Evolutionary conservation across 2,329 filamentous ascomycete genomes (phyloP).

Genomic region (Lachnellula cervina): DNA sequence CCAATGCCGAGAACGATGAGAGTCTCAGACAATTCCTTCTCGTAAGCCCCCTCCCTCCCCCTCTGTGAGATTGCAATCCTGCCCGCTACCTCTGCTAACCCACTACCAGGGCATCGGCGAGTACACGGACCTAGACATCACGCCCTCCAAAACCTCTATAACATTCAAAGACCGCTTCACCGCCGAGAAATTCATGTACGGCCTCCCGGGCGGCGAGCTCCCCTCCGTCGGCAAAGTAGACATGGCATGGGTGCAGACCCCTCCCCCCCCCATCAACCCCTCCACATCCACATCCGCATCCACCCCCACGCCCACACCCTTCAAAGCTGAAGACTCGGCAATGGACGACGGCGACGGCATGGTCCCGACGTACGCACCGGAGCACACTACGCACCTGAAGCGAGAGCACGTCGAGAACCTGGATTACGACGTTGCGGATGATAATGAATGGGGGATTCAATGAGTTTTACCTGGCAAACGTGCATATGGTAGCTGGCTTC

Average conservation of each 20-base stretch:
- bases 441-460: slow-evolving; percentile 33
- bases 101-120: slow-evolving; percentile 54
- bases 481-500: neutral
- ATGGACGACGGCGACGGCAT: slow-evolving; percentile 30
- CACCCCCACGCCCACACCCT: no score
- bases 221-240: slow-evolving; percentile 62
- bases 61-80: neutral
- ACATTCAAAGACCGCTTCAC: slow-evolving; percentile 64
- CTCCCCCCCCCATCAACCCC: slow-evolving; percentile 24
- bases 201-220: slow-evolving; percentile 52
- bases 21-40: slow-evolving; percentile 66
- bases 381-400: slow-evolving; percentile 4
- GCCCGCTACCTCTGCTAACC: slow-evolving; percentile 6
- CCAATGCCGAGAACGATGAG: slow-evolving; percentile 60
- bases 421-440: slow-evolving; percentile 40
- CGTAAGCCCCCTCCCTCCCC: slow-evolving; percentile 49
- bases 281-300: neutral
- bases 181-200: slow-evolving; percentile 64
- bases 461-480: no score
- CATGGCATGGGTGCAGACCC: slow-evolving; percentile 53
- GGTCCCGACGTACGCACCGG: slow-evolving; percentile 16
- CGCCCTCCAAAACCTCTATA: slow-evolving; percentile 45
- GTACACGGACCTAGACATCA: slow-evolving; percentile 52
- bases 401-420: slow-evolving; percentile 26
- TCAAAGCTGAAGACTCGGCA: slow-evolving; percentile 15